Evolutionary conservation across 768 basidiomycete genomes (phyloP).

Genomic region (Pulveroboletus sp.): DNA sequence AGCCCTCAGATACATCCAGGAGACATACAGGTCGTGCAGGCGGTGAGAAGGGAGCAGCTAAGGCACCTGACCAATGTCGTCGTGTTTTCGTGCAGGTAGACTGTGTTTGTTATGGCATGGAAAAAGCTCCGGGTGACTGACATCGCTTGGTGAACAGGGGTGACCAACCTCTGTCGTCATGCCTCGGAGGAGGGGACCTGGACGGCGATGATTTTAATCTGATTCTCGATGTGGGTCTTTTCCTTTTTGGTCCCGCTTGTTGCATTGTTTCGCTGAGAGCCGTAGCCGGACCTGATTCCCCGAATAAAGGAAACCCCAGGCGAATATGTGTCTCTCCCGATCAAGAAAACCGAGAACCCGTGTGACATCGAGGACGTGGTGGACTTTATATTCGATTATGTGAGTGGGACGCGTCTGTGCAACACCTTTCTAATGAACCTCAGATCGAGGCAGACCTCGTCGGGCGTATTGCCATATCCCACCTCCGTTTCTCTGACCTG

Average conservation of each 20-base stretch:
- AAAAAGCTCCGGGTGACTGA: constrained; percentile 3
- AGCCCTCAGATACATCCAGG: constrained; percentile 55
- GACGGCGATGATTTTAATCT: constrained; percentile 52
- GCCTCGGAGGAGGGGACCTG: constrained; percentile 51
- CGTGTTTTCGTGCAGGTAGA: constrained; percentile 47
- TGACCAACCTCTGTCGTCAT: constrained; percentile 41
- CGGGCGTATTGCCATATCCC: constrained; percentile 40
- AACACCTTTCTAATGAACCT: too few species aligned
- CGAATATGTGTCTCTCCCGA: constrained; percentile 35
- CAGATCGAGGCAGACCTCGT: constrained; percentile 41
- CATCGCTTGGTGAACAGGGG: constrained; percentile 30
- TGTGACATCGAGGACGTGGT: constrained; percentile 43
- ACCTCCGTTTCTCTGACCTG: constrained; percentile 43
- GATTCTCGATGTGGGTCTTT: constrained; percentile 37
- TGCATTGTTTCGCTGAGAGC: constrained; percentile 10
- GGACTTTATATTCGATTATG: constrained; percentile 48
- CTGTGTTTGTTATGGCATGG: not conserved
- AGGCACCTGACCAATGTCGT: constrained; percentile 42
- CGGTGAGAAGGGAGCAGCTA: constrained; percentile 39
- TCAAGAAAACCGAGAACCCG: constrained; percentile 28
- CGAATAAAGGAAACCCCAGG: constrained; percentile 29
- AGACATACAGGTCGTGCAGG: constrained; percentile 40
- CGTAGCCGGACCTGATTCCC: constrained; percentile 33
- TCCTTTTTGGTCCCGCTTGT: not conserved
- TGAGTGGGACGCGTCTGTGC: constrained; percentile 17